Evolutionary conservation across 2,329 filamentous ascomycete species (phyloP), one percentile per base, ranked within the genome.

Genomic region (Neopestalotiopsis sp.): DNA sequence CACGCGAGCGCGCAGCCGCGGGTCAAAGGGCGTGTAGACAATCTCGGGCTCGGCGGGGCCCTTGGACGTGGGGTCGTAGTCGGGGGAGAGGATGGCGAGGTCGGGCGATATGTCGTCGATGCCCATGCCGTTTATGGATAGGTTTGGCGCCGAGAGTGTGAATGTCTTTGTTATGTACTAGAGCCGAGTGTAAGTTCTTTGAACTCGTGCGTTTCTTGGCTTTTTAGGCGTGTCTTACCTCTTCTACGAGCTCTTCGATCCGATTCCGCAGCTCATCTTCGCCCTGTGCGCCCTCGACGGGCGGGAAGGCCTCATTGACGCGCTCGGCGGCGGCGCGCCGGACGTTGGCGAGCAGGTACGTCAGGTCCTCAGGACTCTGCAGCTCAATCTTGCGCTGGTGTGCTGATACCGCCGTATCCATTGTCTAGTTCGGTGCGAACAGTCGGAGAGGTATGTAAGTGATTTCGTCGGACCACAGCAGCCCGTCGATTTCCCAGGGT

Each of bases 311-410:
- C 73, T 88, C 85, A 78, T 90, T 85, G 69, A 95, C 86, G 77
- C 90, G 91, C 74, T 88, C 86, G 59, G 87, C 85, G 12, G 92
- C 92, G 68, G 90, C 90, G 78, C 86, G 86, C 76, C 90, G 89
- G 71, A 93, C 88, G 76, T 93, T 93, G 72, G 86, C 82, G 74
- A 92, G 86, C 34, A 95, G 87, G 80, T 91, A 93, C 68, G 86
- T 82, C 42, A 95, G 85, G 80, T 95, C 93, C 63, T 91, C 89
- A 57, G 90, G 88, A n/a, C 88, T 87, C 82, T 95, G 92, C 65
- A 95, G 89, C 82, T 95, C 93, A 78, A 95, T 92, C 81, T 90
- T 92, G 78, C 93, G 90, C 80, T 94, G 89, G 58, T 69, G 73
- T 30, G 74, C 70, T 17, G 73, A 72, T 20, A 73, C 75, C 17